Evolutionary conservation across 2,329 filamentous ascomycete genomes (phyloP).

Genomic region (Escovopsis sp.): DNA sequence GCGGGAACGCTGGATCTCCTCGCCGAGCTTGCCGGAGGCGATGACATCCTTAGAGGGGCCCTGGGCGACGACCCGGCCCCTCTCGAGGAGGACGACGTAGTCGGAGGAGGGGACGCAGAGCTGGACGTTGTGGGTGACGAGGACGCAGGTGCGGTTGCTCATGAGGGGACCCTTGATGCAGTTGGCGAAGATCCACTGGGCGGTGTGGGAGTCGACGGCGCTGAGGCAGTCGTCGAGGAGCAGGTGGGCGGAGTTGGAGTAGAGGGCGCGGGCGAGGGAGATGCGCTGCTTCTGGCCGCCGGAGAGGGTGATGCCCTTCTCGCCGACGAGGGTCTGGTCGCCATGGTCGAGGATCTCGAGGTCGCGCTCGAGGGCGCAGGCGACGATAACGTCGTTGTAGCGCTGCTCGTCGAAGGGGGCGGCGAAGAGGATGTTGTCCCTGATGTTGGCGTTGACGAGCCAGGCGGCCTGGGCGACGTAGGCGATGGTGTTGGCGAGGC

Average conservation of each 20-base stretch:
- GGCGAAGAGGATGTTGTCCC: conserved; percentile 89
- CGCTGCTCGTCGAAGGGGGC: conserved; percentile 65
- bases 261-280: conserved; percentile 90
- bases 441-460: conserved; percentile 91
- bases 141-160: conserved; percentile 75
- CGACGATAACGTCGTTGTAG: conserved; percentile 77
- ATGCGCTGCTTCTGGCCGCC: conserved; percentile 97
- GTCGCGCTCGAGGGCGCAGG: conserved; percentile 83
- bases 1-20: conserved; percentile 63
- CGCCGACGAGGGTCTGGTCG: conserved; percentile 85
- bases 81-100: conserved; percentile 73
- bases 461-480: conserved; percentile 96
- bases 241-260: conserved; percentile 82
- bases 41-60: conserved; percentile 69
- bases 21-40: conserved; percentile 73
- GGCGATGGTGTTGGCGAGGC: conserved; percentile 78
- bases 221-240: conserved; percentile 91
- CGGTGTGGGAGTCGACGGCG: conserved; percentile 92
- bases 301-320: conserved; percentile 93
- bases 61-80: conserved; percentile 64
- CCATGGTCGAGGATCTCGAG: conserved; percentile 84
- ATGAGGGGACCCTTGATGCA: conserved; percentile 84
- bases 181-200: conserved; percentile 94
- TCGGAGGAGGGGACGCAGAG: conserved; percentile 70
- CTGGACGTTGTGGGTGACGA: conserved; percentile 92